Percentiles rank a stretch among this genome's conserved stretches.
phyloP scores from a whole-genome alignment of 2,329 filamentous ascomycete species.

The Trichoderma citrinoviride region DNA sequence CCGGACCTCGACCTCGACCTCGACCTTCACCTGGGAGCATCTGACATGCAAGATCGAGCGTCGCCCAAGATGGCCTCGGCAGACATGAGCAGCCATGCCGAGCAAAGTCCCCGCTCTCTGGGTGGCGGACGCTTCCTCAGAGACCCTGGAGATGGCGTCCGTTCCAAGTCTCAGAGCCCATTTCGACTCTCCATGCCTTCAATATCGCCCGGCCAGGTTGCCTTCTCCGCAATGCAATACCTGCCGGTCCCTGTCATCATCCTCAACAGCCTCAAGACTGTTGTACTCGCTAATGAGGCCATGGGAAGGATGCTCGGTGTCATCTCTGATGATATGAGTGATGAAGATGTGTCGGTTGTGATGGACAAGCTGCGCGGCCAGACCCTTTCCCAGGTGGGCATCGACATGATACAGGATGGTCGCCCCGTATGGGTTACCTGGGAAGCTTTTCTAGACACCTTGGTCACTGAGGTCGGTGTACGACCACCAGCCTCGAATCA shows the following conservation, averaged over 20 bases:
- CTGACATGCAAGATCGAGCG: slow-evolving; percentile 20
- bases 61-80: not conserved
- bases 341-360: slow-evolving; percentile 44
- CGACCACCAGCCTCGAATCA: slow-evolving; percentile 29
- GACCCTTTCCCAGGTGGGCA: slow-evolving; percentile 65
- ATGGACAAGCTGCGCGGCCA: slow-evolving; percentile 63
- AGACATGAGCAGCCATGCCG: slow-evolving; percentile 20
- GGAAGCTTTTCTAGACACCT: slow-evolving; percentile 56
- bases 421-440: slow-evolving; percentile 57
- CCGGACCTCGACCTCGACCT: slow-evolving; percentile 23
- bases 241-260: slow-evolving; percentile 70
- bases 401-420: slow-evolving; percentile 71
- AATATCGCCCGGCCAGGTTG: slow-evolving; percentile 53
- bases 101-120: slow-evolving; percentile 30
- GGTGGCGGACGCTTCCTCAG: slow-evolving; percentile 37
- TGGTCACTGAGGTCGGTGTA: slow-evolving; percentile 45
- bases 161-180: slow-evolving; percentile 40
- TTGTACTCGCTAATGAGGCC: slow-evolving; percentile 72
- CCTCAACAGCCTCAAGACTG: slow-evolving; percentile 64
- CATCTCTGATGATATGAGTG: slow-evolving; percentile 41
- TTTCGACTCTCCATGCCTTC: slow-evolving; percentile 45
- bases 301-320: slow-evolving; percentile 68
- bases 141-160: slow-evolving; percentile 29
- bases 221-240: slow-evolving; percentile 69
- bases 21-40: slow-evolving; percentile 23